Evolutionary conservation across 495 filamentous ascomycete species (phyloP).

Genomic region (Ascodesmis nigricans): DNA sequence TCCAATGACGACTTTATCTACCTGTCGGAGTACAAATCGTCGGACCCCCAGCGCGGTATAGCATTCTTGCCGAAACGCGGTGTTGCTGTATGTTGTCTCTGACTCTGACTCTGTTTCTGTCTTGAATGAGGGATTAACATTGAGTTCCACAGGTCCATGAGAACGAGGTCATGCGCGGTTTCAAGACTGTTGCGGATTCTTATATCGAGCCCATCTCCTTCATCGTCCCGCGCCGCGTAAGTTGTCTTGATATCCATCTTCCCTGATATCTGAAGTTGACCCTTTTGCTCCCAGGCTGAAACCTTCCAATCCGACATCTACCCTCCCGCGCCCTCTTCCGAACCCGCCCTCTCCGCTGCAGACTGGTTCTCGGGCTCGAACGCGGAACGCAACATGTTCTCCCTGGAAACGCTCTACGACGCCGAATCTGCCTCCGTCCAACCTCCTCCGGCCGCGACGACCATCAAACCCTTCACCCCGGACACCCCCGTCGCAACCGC

Average conservation of each 20-base stretch:
- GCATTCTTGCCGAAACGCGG: slow-evolving; percentile 91
- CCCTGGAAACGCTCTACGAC: slow-evolving; percentile 63
- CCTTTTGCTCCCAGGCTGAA: slow-evolving; percentile 42
- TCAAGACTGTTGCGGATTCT: slow-evolving; percentile 83
- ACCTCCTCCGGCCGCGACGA: slow-evolving; percentile 21
- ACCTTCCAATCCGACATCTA: slow-evolving; percentile 96
- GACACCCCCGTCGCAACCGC: slow-evolving; percentile 31
- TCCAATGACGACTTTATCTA: slow-evolving; percentile 95
- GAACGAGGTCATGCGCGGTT: slow-evolving; percentile 86
- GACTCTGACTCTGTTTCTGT: no score
- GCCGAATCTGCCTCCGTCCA: slow-evolving; percentile 37
- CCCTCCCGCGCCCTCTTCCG: slow-evolving; percentile 54
- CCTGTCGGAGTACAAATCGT: slow-evolving; percentile 85
- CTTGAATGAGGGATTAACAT: background rate
- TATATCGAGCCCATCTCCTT: slow-evolving; percentile 96
- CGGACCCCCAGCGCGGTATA: slow-evolving; percentile 79
- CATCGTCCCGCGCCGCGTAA: slow-evolving; percentile 52
- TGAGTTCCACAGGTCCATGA: slow-evolving; percentile 44
- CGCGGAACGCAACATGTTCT: slow-evolving; percentile 68
- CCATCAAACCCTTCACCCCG: slow-evolving; percentile 1
- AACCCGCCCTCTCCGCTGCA: slow-evolving; percentile 51
- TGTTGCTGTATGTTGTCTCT: slow-evolving; percentile 41
- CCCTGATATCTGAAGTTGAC: background rate
- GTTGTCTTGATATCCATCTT: background rate
- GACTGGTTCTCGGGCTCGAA: slow-evolving; percentile 80